Conservation (phyloP, 495 filamentous ascomycete species). For the Penicillium ochrochloron region DNA sequence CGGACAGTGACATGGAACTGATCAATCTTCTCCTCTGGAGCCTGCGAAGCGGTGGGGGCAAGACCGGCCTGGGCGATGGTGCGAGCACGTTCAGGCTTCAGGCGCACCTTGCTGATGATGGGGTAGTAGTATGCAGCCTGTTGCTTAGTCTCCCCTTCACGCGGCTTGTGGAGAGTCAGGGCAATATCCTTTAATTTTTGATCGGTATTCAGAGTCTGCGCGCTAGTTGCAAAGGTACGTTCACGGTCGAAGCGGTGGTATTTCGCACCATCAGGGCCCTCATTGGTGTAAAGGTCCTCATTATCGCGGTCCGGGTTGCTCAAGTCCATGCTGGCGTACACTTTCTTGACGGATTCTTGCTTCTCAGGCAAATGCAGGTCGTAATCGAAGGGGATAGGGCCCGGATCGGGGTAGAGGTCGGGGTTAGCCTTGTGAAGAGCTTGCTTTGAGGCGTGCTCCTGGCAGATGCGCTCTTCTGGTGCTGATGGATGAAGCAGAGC, state of each 20-base stretch:
- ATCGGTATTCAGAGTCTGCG: conserved; percentile 63
- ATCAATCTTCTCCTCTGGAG: conserved; percentile 55
- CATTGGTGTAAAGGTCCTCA: conserved; percentile 66
- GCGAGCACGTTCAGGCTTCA: conserved; percentile 61
- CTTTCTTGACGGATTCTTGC: conserved; percentile 55
- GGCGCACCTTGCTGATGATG: conserved; percentile 68
- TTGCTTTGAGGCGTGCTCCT: conserved; percentile 54
- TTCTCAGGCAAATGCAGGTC: conserved; percentile 77
- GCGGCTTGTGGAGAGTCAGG: conserved; percentile 66
- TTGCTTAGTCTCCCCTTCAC: conserved; percentile 51
- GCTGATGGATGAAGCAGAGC: conserved; percentile 74
- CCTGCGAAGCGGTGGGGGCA: conserved; percentile 41
- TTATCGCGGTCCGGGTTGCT: conserved; percentile 71
- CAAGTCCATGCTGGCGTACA: conserved; percentile 75
- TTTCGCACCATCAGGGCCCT: conserved; percentile 46
- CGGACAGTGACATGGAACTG: conserved; percentile 58
- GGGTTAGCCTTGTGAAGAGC: conserved; percentile 69
- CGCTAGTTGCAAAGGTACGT: conserved; percentile 81
- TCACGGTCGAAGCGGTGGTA: conserved; percentile 76
- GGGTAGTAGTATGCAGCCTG: conserved; percentile 91
- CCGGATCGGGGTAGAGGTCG: conserved; percentile 59
- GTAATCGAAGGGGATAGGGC: conserved; percentile 71
- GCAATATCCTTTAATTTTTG: conserved; percentile 62
- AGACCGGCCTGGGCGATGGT: conserved; percentile 55
- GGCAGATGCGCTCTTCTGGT: conserved; percentile 48